Evolutionary conservation across 148 eudicot genomes (phyloP), one percentile per base, ranked within the genome.

Genomic region (Rhododendron simsii): DNA sequence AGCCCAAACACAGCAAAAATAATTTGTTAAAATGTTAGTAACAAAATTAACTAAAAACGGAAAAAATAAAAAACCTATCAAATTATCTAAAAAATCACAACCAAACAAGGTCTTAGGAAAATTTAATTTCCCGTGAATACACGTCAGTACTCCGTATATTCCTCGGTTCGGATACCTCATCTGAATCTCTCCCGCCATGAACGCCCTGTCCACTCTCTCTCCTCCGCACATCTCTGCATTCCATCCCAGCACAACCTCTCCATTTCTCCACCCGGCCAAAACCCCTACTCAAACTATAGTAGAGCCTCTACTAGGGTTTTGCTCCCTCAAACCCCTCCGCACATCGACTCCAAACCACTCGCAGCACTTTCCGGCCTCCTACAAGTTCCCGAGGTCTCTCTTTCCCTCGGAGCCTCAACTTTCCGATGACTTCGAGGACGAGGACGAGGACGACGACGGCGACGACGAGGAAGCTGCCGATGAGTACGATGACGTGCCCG

Each of bases 141-240:
- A 21, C 10, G 1, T 23, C 3, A 23, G 12, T 11, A 57, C 7
- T 57, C 6, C 74, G 30, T 65, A 65, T 65, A 65, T 65, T 65
- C 15, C 73, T 26, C 74, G 3, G 74, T 11, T 15, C 15, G 74
- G 74, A 63, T 67, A 67, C 33, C 74, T 67, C 33, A 67, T 67
- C 74, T 67, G 74, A 67, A 67, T 85, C 84, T 89, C 90, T 89
- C 95, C 91, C 98, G 98, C 99, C 98, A 96, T 96, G 98, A 84
- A 82, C 37, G 47, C 91, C 21, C 87, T 89, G 88, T 87, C 90
- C 76, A 14, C 78, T 86, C 84, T 89, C 90, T 86, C 88, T 11
- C 35, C 86, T 83, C 82, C 78, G 3, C 86, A 53, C 82, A 20
- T 20, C 86, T 35, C 39, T 89, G 23, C 73, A 21, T 82, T 81